Evolutionary conservation across 73 alveolate species (phyloP).

Genomic region (Paramecium biaurelia): DNA sequence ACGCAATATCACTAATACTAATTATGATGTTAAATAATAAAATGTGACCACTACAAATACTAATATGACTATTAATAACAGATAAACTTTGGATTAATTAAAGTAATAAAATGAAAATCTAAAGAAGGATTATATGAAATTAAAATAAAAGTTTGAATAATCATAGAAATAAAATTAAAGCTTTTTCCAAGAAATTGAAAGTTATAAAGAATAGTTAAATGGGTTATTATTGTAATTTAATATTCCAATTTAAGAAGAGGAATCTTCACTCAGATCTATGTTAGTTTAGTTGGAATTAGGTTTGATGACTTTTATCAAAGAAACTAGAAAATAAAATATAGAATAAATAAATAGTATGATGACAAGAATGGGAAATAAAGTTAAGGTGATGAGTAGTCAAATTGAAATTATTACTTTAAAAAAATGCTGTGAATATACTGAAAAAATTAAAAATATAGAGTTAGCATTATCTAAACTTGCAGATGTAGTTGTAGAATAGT

Average conservation of each 20-base stretch:
- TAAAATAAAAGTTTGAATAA: not conserved
- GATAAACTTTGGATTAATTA: not conserved
- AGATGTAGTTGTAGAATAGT: not conserved
- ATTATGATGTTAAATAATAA: not conserved
- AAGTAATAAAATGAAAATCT: slow-evolving; percentile 9
- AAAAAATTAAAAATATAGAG: not conserved
- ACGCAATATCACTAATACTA: not conserved
- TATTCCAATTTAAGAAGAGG: slow-evolving; percentile 7
- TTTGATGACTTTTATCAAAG: not conserved
- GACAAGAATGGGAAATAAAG: not conserved
- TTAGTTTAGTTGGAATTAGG: slow-evolving; percentile 18
- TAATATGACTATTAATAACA: slow-evolving; percentile 20
- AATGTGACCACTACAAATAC: not conserved
- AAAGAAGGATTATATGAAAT: not conserved
- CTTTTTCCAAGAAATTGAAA: not conserved
- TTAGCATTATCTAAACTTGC: not conserved
- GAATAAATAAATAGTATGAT: not conserved
- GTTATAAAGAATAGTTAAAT: not conserved
- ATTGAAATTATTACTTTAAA: not conserved
- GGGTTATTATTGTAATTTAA: not conserved
- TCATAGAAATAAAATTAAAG: not conserved
- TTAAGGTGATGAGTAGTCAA: not conserved
- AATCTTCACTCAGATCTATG: not conserved
- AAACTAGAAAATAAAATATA: not conserved
- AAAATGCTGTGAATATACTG: not conserved